Evolutionary conservation across 805 yeast species (phyloP).

Genomic region (Barnettozyma wickerhamii): DNA sequence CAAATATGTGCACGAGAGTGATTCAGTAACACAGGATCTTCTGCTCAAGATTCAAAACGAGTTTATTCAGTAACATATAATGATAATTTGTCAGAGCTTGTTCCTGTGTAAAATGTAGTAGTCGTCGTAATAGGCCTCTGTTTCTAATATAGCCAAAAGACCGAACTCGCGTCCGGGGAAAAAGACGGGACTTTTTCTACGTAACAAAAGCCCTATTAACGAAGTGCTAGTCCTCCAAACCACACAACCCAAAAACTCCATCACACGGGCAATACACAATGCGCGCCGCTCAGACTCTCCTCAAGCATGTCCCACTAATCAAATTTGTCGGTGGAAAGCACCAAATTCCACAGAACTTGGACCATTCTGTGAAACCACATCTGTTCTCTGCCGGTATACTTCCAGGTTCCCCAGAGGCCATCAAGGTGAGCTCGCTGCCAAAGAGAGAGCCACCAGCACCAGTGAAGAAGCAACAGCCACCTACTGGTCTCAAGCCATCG

Average conservation of each 20-base stretch:
- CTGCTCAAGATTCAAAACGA: slow-evolving; percentile 25
- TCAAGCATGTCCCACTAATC: slow-evolving; percentile 54
- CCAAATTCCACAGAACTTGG: slow-evolving; percentile 37
- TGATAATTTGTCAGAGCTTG: too few relatives aligned
- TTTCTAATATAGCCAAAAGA: too few relatives aligned
- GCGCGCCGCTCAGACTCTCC: slow-evolving; percentile 29
- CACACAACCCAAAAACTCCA: not conserved
- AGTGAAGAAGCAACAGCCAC: slow-evolving; percentile 16
- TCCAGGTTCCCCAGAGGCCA: slow-evolving; percentile 30
- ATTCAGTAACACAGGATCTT: slow-evolving; percentile 12
- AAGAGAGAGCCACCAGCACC: slow-evolving; percentile 18
- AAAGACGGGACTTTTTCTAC: too few relatives aligned
- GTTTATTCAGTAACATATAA: slow-evolving; percentile 14
- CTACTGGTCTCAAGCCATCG: slow-evolving; percentile 50
- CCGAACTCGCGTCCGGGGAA: slow-evolving; percentile 9
- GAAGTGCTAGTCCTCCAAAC: not conserved
- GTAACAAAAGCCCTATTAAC: not conserved
- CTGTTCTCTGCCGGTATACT: slow-evolving; percentile 40
- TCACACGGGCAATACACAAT: slow-evolving; percentile 15
- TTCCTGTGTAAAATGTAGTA: too few relatives aligned
- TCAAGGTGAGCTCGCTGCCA: slow-evolving; percentile 21
- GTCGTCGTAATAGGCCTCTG: too few relatives aligned
- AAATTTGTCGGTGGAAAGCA: slow-evolving; percentile 86
- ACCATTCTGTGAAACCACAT: slow-evolving; percentile 35
- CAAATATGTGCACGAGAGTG: slow-evolving; percentile 13